phyloP scores from a whole-genome alignment of 441 rosid species.

The Pelargonium citronellum region DNA sequence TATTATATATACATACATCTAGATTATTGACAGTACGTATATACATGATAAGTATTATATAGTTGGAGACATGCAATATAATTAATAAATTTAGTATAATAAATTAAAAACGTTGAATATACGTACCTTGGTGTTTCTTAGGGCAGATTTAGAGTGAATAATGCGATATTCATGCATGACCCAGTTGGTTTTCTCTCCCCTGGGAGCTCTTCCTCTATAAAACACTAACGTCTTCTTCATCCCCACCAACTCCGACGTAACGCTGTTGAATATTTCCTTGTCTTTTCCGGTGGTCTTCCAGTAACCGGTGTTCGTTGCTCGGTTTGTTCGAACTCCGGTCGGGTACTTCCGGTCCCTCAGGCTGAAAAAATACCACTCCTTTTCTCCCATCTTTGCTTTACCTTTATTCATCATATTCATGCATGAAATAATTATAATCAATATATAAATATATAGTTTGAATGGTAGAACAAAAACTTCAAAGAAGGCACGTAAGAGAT shows the following conservation, averaged over 20 bases:
- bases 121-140: slow-evolving; percentile 47
- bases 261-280: slow-evolving; percentile 57
- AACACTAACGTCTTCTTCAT: slow-evolving; percentile 71
- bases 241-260: slow-evolving; percentile 56
- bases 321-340: slow-evolving; percentile 60
- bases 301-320: slow-evolving; percentile 63
- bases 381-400: slow-evolving; percentile 67
- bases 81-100: too few relatives aligned
- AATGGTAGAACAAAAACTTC: too few relatives aligned
- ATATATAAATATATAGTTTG: neutral
- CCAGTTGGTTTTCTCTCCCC: slow-evolving; percentile 67
- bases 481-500: too few relatives aligned
- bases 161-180: slow-evolving; percentile 67
- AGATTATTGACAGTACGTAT: too few relatives aligned
- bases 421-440: neutral
- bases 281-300: slow-evolving; percentile 77
- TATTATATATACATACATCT: too few relatives aligned
- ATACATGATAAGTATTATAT: too few relatives aligned
- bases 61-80: too few relatives aligned
- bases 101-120: neutral
- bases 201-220: slow-evolving; percentile 64
- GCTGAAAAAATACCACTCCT: slow-evolving; percentile 68
- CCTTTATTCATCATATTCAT: slow-evolving; percentile 22
- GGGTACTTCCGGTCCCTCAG: slow-evolving; percentile 61
- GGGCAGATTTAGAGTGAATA: slow-evolving; percentile 46